A percentile compares a stretch with the other conserved stretches of the same genome.
phyloP scores from a whole-genome alignment of 108 stramenopile species.

The Nitzschia sp. region DNA sequence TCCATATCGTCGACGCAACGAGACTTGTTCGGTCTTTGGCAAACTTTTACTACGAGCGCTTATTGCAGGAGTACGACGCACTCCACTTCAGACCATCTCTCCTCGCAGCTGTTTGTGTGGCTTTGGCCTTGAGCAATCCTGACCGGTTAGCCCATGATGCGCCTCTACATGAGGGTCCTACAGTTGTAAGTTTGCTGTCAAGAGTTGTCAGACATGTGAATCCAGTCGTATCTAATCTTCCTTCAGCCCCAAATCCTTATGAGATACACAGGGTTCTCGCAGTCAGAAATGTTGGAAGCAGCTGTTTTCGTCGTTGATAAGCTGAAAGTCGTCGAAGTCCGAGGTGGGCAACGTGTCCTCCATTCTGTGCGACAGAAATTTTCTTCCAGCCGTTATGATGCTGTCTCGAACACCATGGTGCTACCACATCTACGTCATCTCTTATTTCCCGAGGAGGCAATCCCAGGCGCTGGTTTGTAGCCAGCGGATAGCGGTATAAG shows the following conservation, averaged over 20 bases:
- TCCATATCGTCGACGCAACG: conserved; percentile 60
- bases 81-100: conserved; percentile 84
- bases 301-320: conserved; percentile 42
- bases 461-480: conserved; percentile 11
- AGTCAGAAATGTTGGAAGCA: conserved; percentile 31
- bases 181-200: conserved; percentile 12
- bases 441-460: not conserved
- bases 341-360: conserved; percentile 47
- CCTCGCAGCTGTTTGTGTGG: conserved; percentile 84
- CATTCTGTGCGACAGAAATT: conserved; percentile 72
- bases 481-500: conserved; percentile 1
- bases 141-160: conserved; percentile 9
- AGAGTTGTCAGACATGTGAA: not conserved
- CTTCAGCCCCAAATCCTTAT: conserved; percentile 47
- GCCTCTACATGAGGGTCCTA: conserved; percentile 4
- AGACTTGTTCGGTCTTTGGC: conserved; percentile 53
- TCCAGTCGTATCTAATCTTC: not conserved
- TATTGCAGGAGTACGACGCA: conserved; percentile 91
- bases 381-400: conserved; percentile 44
- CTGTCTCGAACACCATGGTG: conserved; percentile 42
- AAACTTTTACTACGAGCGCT: conserved; percentile 91
- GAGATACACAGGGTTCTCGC: conserved; percentile 62
- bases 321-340: conserved; percentile 34
- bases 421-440: conserved; percentile 28
- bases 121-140: conserved; percentile 75